Evolutionary conservation across 805 yeast species (phyloP).

Genomic region (Kuraishia piskuri): DNA sequence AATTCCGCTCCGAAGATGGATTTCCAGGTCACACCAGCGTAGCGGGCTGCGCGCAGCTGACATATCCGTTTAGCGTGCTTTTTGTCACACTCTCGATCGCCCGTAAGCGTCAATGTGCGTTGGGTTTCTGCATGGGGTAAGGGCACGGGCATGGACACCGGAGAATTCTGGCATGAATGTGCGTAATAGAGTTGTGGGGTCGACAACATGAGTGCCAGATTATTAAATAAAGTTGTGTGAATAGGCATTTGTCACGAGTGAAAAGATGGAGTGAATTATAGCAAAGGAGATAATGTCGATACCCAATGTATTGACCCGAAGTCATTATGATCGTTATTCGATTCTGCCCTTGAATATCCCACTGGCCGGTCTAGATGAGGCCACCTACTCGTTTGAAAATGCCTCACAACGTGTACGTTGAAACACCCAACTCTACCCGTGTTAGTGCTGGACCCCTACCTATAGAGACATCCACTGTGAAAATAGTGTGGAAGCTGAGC

Average conservation of each 20-base stretch:
- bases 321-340: too few relatives aligned
- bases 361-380: too few relatives aligned
- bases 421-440: not conserved
- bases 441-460: not conserved
- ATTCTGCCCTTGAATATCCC: too few relatives aligned
- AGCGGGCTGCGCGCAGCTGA: not conserved
- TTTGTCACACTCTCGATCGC: not conserved
- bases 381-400: not conserved
- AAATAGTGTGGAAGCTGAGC: not conserved
- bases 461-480: not conserved
- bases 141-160: not conserved
- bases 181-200: not conserved
- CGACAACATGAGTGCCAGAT: not conserved
- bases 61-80: not conserved
- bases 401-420: not conserved
- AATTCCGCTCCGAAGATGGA: not conserved
- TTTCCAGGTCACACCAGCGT: not conserved
- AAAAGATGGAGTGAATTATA: too few relatives aligned
- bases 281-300: too few relatives aligned
- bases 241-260: not conserved
- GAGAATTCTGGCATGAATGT: not conserved
- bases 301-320: too few relatives aligned
- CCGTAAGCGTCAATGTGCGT: not conserved
- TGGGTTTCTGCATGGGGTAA: not conserved
- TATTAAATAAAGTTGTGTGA: too few relatives aligned